Conservation (phyloP, 208 protist species). For the Kentomonas sorsogonicus region DNA sequence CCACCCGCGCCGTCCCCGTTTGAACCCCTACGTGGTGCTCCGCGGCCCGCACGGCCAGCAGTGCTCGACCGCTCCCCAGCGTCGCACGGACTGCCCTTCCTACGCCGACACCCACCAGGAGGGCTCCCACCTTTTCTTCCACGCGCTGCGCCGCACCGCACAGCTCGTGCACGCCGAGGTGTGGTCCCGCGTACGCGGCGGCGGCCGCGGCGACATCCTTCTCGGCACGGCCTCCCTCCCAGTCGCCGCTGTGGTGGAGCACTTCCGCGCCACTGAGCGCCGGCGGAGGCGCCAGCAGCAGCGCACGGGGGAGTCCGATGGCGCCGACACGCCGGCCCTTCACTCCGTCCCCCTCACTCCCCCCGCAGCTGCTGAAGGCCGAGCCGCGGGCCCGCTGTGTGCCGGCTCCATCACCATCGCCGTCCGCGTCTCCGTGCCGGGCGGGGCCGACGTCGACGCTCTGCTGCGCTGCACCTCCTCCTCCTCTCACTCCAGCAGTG, state of each 20-base stretch:
- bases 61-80: background rate
- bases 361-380: background rate
- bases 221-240: background rate
- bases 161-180: background rate
- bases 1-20: too few species aligned
- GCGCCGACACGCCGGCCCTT: background rate
- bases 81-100: background rate
- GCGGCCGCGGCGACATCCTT: background rate
- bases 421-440: too few species aligned
- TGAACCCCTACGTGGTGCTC: background rate
- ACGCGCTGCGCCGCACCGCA: conserved; percentile 5
- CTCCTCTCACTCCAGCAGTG: too few species aligned
- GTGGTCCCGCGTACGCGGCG: background rate
- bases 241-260: background rate
- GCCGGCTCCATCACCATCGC: too few species aligned
- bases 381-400: background rate
- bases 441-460: too few species aligned
- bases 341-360: background rate
- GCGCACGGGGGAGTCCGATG: background rate
- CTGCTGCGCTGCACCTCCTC: too few species aligned
- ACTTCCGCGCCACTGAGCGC: background rate
- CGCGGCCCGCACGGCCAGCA: background rate
- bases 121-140: background rate
- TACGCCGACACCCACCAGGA: background rate
- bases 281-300: background rate